These are phyloP conservation scores for Trichoderma orchidacearum DNA, from an alignment of 495 filamentous ascomycete genomes.

Conservation along the genomic window DNA sequence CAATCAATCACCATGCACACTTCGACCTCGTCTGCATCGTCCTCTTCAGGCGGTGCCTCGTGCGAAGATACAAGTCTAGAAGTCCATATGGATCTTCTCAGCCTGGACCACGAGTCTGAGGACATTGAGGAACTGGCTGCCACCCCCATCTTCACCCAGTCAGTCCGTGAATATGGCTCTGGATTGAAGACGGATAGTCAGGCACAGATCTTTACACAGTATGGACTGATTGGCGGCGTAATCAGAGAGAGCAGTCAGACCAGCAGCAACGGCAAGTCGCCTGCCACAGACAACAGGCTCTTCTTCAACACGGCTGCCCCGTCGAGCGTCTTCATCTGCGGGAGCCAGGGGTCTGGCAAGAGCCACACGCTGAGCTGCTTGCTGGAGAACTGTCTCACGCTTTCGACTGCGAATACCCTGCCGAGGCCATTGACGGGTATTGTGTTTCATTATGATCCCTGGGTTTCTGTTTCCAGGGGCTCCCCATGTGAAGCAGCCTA, in stretches of 20 bases:
- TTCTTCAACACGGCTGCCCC: conserved; percentile 56
- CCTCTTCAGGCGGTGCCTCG: neutral
- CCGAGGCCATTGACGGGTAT: conserved; percentile 45
- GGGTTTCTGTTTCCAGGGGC: conserved; percentile 36
- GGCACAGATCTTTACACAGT: conserved; percentile 25
- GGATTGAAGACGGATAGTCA: conserved; percentile 1
- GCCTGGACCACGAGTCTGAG: neutral
- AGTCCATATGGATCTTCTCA: neutral
- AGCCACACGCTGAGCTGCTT: conserved; percentile 60
- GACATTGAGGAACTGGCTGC: conserved; percentile 19
- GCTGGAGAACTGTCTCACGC: conserved; percentile 47
- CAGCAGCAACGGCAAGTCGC: neutral
- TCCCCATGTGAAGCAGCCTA: conserved; percentile 57
- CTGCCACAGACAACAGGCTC: conserved; percentile 32
- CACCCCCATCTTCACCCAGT: conserved; percentile 23
- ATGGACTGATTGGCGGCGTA: conserved; percentile 26
- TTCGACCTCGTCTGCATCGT: neutral
- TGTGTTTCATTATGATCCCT: conserved; percentile 57
- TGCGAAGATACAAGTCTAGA: neutral
- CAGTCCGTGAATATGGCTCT: conserved; percentile 15
- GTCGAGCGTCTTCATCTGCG: conserved; percentile 63
- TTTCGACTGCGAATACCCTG: conserved; percentile 18
- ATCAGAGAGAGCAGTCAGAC: conserved; percentile 1
- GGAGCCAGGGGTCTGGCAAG: conserved; percentile 65
- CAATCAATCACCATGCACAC: too few relatives aligned